Evolutionary conservation across 2,329 filamentous ascomycete genomes (phyloP), one percentile per base, ranked within the genome.

Genomic region (Lachnellula subtilissima): DNA sequence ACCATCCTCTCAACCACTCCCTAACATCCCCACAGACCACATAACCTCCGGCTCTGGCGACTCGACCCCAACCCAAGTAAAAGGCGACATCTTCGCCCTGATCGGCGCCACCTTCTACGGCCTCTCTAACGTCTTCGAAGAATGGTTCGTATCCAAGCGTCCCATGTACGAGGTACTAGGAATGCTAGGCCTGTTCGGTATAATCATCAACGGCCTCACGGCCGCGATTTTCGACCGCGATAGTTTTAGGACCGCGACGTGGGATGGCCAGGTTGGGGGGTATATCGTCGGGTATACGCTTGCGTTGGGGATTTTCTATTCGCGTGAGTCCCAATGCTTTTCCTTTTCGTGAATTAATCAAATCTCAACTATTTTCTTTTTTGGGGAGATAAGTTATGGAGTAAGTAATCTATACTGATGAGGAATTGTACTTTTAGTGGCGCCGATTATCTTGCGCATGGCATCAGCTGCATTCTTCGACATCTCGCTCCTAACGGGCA

Each of bases 401-500:
- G 28, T 32, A 32, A 9, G 9, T 8, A 28, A 9, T 32, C 9
- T 11, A 11, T 32, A 32, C 28, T 32, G 8, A 32, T 9, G 9
- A 2, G 3, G 28, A 32, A 11, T 32, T 11, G 8, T 22, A 11
- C 8, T 11, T 32, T 3, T 3, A 32, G 28, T 94, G 3, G 91
- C 89, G 0, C 94, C 94, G 0, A 75, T 97, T 53, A 81, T 99
- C 61, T 86, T 97, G 74, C 89, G 94, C 62, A 88, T 97, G 76
- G 88, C 88, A 28, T 89, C 84, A 15, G 94, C 94, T 2, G 93
- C 92, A 19, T 97, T 99, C 75, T 95, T 97, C 78, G 96, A 99
- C 73, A 96, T 97, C 67, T 93, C 88, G 7, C 78, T 99, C 62
- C 78, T 99, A 58, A 97, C 94, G 2, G 90, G 86, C 65, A 97